Percentiles rank a stretch among this genome's conserved stretches.
Conservation (phyloP, 2,329 filamentous ascomycete genomes). For the Cladosporium sp. region DNA sequence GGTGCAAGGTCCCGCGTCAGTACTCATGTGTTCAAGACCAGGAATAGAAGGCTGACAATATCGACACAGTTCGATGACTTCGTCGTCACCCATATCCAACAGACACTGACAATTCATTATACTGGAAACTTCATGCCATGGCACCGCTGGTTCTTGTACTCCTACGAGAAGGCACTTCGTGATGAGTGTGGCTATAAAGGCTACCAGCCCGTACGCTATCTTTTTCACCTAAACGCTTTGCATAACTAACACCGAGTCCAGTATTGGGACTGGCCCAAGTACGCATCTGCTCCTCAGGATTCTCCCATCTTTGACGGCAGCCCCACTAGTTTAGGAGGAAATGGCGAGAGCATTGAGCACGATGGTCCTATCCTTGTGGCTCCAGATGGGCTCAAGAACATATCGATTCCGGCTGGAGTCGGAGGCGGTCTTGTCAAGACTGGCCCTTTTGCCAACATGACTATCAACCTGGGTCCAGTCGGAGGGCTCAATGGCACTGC, state of each 20-base stretch:
- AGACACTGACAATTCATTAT: constrained; percentile 24
- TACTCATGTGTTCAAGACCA: neutral
- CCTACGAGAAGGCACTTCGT: constrained; percentile 39
- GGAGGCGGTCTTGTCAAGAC: constrained; percentile 52
- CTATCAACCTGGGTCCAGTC: constrained; percentile 48
- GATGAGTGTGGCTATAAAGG: constrained; percentile 44
- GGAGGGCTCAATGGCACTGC: constrained; percentile 18
- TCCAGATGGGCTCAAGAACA: constrained; percentile 45
- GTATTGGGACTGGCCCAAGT: constrained; percentile 49
- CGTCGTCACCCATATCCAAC: constrained; percentile 25
- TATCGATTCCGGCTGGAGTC: constrained; percentile 36
- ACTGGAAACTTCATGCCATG: constrained; percentile 36
- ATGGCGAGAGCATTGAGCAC: constrained; percentile 22
- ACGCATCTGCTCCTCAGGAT: constrained; percentile 39
- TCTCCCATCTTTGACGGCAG: constrained; percentile 56
- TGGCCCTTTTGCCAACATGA: constrained; percentile 48
- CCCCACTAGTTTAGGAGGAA: constrained; percentile 36
- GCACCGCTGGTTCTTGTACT: constrained; percentile 41
- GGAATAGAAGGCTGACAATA: neutral
- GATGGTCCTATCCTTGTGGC: constrained; percentile 22
- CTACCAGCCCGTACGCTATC: constrained; percentile 30
- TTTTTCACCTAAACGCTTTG: constrained; percentile 20
- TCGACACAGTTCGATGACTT: constrained; percentile 25
- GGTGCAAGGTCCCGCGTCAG: constrained; percentile 7
- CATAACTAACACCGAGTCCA: constrained; percentile 18